phyloP scores from a whole-genome alignment of 768 basidiomycete species.

The Pleurotus salmoneostramineus region DNA sequence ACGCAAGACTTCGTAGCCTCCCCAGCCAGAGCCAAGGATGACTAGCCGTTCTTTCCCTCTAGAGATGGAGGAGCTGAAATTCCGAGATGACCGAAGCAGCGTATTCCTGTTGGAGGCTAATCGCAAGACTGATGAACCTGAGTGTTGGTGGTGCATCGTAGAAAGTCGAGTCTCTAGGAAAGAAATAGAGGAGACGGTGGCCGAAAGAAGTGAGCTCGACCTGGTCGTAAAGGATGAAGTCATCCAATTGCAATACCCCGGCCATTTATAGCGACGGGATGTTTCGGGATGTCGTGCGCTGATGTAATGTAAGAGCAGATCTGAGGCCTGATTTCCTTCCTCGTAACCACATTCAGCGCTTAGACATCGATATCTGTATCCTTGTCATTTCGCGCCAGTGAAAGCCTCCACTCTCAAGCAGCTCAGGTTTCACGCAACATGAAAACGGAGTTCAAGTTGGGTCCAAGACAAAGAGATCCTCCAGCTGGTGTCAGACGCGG shows the following conservation, averaged over 20 bases:
- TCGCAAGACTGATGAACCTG: neutral
- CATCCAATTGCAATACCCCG: neutral
- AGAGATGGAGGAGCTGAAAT: conserved; percentile 33
- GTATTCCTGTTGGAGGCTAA: neutral
- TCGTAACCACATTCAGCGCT: too few species aligned
- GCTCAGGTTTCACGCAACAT: too few species aligned
- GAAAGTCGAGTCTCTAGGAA: too few species aligned
- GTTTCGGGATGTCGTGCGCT: neutral
- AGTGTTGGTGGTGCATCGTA: neutral
- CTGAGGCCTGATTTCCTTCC: too few species aligned
- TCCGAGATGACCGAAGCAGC: conserved; percentile 16
- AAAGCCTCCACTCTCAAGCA: too few species aligned
- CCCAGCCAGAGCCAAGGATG: conserved; percentile 77
- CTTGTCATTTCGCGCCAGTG: too few species aligned
- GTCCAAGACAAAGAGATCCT: too few species aligned
- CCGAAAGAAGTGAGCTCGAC: neutral
- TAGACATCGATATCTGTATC: too few species aligned
- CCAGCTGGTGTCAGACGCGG: too few species aligned
- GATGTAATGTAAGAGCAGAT: conserved; percentile 17
- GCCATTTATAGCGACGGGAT: neutral
- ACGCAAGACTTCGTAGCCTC: conserved; percentile 66
- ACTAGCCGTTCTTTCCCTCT: conserved; percentile 46
- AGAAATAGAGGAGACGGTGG: too few species aligned
- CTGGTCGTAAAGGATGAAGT: conserved; percentile 6
- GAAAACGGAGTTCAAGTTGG: too few species aligned